Evolutionary conservation across 805 yeast species (phyloP).

Genomic region (Candida takata): DNA sequence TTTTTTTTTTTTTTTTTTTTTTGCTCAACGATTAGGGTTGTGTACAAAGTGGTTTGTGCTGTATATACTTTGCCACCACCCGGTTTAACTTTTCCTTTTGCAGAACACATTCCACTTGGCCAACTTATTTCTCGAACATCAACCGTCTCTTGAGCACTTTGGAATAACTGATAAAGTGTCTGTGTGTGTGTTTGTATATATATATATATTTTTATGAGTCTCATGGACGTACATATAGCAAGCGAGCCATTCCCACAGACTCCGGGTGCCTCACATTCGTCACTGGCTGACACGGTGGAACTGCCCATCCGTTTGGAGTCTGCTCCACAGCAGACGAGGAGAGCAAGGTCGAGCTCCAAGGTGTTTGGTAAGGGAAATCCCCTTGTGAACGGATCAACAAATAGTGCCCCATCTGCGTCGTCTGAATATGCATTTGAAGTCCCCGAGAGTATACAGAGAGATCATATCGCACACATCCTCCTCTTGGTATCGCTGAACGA

Average conservation of each 20-base stretch:
- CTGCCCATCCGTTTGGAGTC: conserved; percentile 6
- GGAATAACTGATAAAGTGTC: no score
- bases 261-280: neutral
- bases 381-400: neutral
- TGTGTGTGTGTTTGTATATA: no score
- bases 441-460: conserved; percentile 8
- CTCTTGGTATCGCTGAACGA: conserved; percentile 71
- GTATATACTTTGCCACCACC: no score
- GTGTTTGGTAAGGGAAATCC: conserved; percentile 10
- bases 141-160: no score
- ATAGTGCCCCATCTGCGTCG: neutral
- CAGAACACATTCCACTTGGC: no score
- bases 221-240: neutral
- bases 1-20: no score
- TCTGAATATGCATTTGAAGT: no score
- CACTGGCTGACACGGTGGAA: conserved; percentile 1
- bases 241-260: neutral
- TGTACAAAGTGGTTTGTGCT: no score
- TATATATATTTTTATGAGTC: no score
- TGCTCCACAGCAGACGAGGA: conserved; percentile 5
- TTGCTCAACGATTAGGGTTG: no score
- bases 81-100: no score
- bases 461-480: conserved; percentile 46
- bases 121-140: no score
- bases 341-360: conserved; percentile 11